Conservation (phyloP, 1,139 yeast species). For the Pichia cactophila region DNA sequence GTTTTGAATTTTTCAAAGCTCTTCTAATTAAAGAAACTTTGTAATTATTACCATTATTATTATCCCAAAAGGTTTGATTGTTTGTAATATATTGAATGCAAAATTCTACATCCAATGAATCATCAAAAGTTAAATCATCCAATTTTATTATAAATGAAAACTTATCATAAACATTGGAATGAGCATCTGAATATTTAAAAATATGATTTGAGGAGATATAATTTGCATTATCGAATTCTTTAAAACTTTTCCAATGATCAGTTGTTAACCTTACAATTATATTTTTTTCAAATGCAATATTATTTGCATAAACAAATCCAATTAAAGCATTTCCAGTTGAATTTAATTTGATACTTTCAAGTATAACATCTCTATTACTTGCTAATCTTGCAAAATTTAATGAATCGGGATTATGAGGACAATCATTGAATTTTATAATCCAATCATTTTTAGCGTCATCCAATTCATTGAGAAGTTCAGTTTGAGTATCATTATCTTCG, state of each 20-base stretch:
- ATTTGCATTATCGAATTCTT: constrained; percentile 30
- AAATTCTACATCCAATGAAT: constrained; percentile 31
- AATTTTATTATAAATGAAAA: constrained; percentile 40
- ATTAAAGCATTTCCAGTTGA: constrained; percentile 48
- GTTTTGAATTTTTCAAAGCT: neutral
- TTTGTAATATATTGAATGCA: constrained; percentile 54
- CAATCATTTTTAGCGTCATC: constrained; percentile 30
- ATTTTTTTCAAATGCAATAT: constrained; percentile 55
- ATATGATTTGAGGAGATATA: constrained; percentile 30
- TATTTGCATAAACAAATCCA: constrained; percentile 71
- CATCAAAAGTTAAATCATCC: constrained; percentile 22
- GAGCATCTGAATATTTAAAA: constrained; percentile 24
- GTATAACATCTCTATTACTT: constrained; percentile 41
- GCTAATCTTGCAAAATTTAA: constrained; percentile 34
- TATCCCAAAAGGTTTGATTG: constrained; percentile 65
- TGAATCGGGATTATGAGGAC: constrained; percentile 21
- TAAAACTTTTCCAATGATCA: constrained; percentile 58
- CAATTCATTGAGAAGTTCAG: constrained; percentile 17
- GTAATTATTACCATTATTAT: constrained; percentile 55
- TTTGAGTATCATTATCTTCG: constrained; percentile 24
- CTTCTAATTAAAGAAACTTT: constrained; percentile 29
- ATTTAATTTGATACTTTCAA: constrained; percentile 59
- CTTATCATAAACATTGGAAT: constrained; percentile 30
- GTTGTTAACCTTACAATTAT: constrained; percentile 59
- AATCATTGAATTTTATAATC: constrained; percentile 32